A percentile compares a stretch with the other conserved stretches of the same genome.
phyloP scores from a whole-genome alignment of 2,329 filamentous ascomycete species.

The Nemania bipapillata region DNA sequence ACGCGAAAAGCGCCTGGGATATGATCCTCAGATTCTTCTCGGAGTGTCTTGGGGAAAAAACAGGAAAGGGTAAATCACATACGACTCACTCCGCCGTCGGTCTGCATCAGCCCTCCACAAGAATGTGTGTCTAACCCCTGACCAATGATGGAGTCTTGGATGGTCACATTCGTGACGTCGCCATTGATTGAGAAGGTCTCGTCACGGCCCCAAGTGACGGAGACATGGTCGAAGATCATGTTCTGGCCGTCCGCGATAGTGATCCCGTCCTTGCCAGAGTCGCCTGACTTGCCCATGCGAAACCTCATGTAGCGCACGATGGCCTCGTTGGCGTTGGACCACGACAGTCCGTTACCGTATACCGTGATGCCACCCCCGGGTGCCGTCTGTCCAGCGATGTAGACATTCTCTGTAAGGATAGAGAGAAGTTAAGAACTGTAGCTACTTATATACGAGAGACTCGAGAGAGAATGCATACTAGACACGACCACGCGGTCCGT shows the following conservation, averaged over 20 bases:
- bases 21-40: too few relatives aligned
- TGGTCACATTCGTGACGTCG: constrained; percentile 60
- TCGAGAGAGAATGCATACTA: constrained; percentile 11
- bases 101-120: constrained; percentile 64
- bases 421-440: too few relatives aligned
- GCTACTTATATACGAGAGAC: not conserved
- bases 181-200: constrained; percentile 66
- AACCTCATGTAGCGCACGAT: constrained; percentile 67
- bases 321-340: constrained; percentile 62
- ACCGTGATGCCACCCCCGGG: constrained; percentile 62
- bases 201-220: constrained; percentile 65
- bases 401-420: constrained; percentile 55
- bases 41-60: too few relatives aligned
- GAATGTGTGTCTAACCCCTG: constrained; percentile 66
- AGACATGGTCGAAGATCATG: constrained; percentile 68
- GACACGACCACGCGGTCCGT: constrained; percentile 59
- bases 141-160: constrained; percentile 64
- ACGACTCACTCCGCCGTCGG: constrained; percentile 50
- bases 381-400: constrained; percentile 63
- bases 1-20: too few relatives aligned
- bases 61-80: too few relatives aligned
- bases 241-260: constrained; percentile 63
- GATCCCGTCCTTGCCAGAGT: constrained; percentile 64
- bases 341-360: constrained; percentile 65
- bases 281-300: constrained; percentile 62